phyloP scores from a whole-genome alignment of 1,284 basidiomycete species.

The Apiotrichum veenhuisii region DNA sequence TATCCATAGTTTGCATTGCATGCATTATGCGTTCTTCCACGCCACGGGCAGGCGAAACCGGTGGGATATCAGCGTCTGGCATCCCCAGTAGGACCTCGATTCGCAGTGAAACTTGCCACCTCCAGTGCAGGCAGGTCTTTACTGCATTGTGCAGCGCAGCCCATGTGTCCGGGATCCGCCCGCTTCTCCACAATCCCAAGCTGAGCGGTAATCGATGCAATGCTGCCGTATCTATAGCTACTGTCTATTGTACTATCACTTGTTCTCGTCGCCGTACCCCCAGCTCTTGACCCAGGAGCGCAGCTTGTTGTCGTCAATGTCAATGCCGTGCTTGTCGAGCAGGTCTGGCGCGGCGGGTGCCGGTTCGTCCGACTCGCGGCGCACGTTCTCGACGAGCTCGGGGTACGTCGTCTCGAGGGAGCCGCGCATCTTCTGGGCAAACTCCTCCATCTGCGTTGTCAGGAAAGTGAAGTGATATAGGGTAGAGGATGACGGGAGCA shows the following conservation, averaged over 20 bases:
- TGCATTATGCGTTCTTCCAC: background rate
- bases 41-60: too few relatives aligned
- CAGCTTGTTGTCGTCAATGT: slow-evolving; percentile 19
- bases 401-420: slow-evolving; percentile 29
- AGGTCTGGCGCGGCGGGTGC: slow-evolving; percentile 5
- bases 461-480: too few relatives aligned
- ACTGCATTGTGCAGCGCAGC: too few relatives aligned
- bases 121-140: too few relatives aligned
- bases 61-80: too few relatives aligned
- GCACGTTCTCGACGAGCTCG: slow-evolving; percentile 16
- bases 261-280: slow-evolving; percentile 11
- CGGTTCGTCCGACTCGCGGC: slow-evolving; percentile 11
- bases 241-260: background rate
- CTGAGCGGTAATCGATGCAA: background rate
- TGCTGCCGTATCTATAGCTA: too few relatives aligned
- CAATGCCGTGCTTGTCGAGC: slow-evolving; percentile 9
- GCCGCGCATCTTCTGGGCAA: slow-evolving; percentile 31
- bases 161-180: too few relatives aligned
- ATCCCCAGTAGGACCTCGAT: too few relatives aligned
- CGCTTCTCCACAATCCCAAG: too few relatives aligned
- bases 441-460: slow-evolving; percentile 39
- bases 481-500: too few relatives aligned
- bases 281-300: slow-evolving; percentile 11
- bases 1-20: background rate
- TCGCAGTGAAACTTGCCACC: too few relatives aligned